A percentile compares a stretch with the other conserved stretches of the same genome.
phyloP scores from a whole-genome alignment of 192 early-diverging fungal genomes.

The Geranomyces variabilis region DNA sequence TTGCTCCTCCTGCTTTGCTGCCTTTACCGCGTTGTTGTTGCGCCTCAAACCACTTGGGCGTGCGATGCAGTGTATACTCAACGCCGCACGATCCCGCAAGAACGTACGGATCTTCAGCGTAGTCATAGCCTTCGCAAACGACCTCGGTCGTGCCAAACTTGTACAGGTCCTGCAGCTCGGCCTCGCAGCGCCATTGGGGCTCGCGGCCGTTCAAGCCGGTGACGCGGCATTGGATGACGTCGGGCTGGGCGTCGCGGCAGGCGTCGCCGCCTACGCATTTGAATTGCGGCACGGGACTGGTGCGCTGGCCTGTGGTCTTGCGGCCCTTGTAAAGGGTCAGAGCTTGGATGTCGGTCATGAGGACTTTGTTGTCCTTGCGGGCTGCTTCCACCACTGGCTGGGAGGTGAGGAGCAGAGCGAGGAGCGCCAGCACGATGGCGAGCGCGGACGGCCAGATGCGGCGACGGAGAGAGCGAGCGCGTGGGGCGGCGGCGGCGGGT shows the following conservation, averaged over 20 bases:
- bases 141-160: slow-evolving; percentile 48
- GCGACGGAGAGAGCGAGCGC: too few species aligned
- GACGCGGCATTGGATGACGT: slow-evolving; percentile 44
- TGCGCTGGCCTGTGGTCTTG: slow-evolving; percentile 44
- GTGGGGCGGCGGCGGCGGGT: too few species aligned
- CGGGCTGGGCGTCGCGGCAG: slow-evolving; percentile 26
- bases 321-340: slow-evolving; percentile 41
- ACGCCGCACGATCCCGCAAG: slow-evolving; percentile 48
- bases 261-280: slow-evolving; percentile 51
- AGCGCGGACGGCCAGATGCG: too few species aligned
- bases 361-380: not conserved
- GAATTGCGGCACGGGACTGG: slow-evolving; percentile 46
- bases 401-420: not conserved
- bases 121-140: slow-evolving; percentile 50
- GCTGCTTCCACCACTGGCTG: not conserved
- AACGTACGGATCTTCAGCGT: slow-evolving; percentile 49
- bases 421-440: not conserved
- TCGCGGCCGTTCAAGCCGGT: slow-evolving; percentile 25
- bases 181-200: slow-evolving; percentile 50
- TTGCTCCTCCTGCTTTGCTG: not conserved
- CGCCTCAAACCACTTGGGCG: slow-evolving; percentile 35
- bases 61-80: slow-evolving; percentile 41
- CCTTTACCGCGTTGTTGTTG: slow-evolving; percentile 7
- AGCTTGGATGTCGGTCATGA: slow-evolving; percentile 17
- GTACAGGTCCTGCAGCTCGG: slow-evolving; percentile 47